Evolutionary conservation across 768 basidiomycete genomes (phyloP), one percentile per base, ranked within the genome.

Genomic region (Candolleomyces efflorescens): DNA sequence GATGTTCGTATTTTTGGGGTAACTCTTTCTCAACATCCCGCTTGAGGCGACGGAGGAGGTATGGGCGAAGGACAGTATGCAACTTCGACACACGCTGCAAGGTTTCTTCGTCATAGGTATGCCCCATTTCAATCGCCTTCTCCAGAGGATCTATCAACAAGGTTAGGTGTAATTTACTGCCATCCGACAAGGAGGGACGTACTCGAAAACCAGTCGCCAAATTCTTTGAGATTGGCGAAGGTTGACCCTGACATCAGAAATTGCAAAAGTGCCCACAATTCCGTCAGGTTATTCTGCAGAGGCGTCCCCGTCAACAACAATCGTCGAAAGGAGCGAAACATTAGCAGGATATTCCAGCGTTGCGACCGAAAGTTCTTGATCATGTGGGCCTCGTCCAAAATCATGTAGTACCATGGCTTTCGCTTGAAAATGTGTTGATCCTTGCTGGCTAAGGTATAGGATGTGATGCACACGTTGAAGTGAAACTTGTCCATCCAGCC

Each of bases 181-280:
- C 20, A 55, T 24, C 24, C 4, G 43, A 24, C 50, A 49, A 2
- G 10, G 32, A 52, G 15, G 5, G 49, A 76, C 92, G 71, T 64
- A 95, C 94, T 96, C 0, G 94, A 92, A 69, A 98, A 97, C 94
- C 95, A 97, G 55, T 94, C 90, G 5, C 84, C 90, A 68, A 98
- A 98, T 69, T 97, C 93, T 67, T 92, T 92, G 59, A 95, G 73
- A 65, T 93, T 91, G 22, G 91, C 95, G 71, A 98, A 97, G 64
- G 89, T 80, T 63, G 89, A 81, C 3, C 89, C 90, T 3, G 90
- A 90, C 81, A 98, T 90, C 60, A 98, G 78, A 68, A 98, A 99
- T 69, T 97, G 94, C 61, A 99, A 75, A 22, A 99, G 75, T 0
- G 92, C 90, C 96, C 94, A 99, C 0, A 99, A 76, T 68, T 99